Percentiles rank a stretch among this genome's conserved stretches.
Conservation (phyloP, 2,329 filamentous ascomycete genomes). For the Xylaria sp. region DNA sequence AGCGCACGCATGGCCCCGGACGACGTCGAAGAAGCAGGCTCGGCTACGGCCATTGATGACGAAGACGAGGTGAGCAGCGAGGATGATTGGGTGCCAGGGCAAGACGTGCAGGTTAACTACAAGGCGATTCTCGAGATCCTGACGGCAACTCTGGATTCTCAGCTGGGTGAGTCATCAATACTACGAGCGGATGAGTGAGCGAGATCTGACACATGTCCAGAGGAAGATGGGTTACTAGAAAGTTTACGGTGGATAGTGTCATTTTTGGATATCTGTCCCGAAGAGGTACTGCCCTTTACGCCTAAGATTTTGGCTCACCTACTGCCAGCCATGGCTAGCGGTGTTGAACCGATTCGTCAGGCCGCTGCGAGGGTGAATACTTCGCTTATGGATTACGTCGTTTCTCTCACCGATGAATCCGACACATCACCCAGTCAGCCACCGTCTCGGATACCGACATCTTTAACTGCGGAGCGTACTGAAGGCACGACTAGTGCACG, state of each 20-base stretch:
- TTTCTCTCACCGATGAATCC: constrained; percentile 80
- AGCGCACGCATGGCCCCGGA: constrained; percentile 65
- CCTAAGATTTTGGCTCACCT: constrained; percentile 91
- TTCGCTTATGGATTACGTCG: constrained; percentile 91
- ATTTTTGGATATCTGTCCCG: constrained; percentile 95
- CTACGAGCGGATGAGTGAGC: neutral
- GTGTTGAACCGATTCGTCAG: constrained; percentile 84
- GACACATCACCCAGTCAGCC: constrained; percentile 45
- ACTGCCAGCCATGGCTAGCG: constrained; percentile 90
- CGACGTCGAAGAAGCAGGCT: constrained; percentile 65
- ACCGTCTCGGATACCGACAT: constrained; percentile 48
- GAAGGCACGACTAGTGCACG: constrained; percentile 57
- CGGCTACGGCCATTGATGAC: constrained; percentile 58
- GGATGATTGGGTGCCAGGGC: constrained; percentile 95
- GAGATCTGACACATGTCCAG: constrained; percentile 49
- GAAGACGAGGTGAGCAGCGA: constrained; percentile 70
- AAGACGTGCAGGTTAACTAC: constrained; percentile 95
- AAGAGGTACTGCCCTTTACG: constrained; percentile 94
- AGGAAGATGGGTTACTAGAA: constrained; percentile 90
- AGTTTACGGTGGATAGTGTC: constrained; percentile 94
- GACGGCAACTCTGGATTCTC: constrained; percentile 84
- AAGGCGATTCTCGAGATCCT: constrained; percentile 90
- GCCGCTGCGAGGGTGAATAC: constrained; percentile 89
- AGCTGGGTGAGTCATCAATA: constrained; percentile 66
- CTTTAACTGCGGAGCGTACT: constrained; percentile 51